Percentiles rank a stretch among this genome's conserved stretches.
phyloP scores from a whole-genome alignment of 106 monocot species.

The Ottelia alismoides region DNA sequence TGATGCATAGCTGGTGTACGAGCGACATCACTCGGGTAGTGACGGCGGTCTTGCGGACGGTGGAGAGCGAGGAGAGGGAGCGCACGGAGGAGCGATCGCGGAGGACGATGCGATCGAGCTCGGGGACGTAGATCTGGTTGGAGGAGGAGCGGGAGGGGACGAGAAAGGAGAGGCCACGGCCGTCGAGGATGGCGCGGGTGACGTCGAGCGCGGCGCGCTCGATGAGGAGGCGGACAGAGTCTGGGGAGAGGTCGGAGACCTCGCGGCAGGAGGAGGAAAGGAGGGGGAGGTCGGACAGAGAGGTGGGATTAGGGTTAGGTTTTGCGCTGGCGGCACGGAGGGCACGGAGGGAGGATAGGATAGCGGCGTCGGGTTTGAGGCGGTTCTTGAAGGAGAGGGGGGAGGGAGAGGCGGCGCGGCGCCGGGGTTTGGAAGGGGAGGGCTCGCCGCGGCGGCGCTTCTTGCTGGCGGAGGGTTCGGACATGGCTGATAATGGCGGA shows the following conservation, averaged over 20 bases:
- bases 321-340: constrained; percentile 22
- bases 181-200: constrained; percentile 52
- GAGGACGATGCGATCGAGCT: constrained; percentile 93
- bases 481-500: no score
- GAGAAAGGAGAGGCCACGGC: constrained; percentile 73
- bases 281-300: constrained; percentile 35
- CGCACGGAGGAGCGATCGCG: constrained; percentile 51
- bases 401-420: neutral
- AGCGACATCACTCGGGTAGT: constrained; percentile 74
- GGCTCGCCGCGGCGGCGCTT: constrained; percentile 57
- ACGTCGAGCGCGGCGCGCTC: constrained; percentile 35
- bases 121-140: constrained; percentile 84
- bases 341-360: constrained; percentile 44
- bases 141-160: constrained; percentile 70
- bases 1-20: constrained; percentile 50
- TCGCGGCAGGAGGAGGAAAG: constrained; percentile 41
- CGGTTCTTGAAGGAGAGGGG: constrained; percentile 42
- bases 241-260: constrained; percentile 46
- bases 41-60: constrained; percentile 84
- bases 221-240: constrained; percentile 34
- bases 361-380: constrained; percentile 61
- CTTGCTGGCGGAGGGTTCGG: no score
- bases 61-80: constrained; percentile 68
- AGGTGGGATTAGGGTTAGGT: constrained; percentile 12
- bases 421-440: no score